Base-by-base conservation (phyloP, 768 basidiomycete species). In the Russula virescens region DNA sequence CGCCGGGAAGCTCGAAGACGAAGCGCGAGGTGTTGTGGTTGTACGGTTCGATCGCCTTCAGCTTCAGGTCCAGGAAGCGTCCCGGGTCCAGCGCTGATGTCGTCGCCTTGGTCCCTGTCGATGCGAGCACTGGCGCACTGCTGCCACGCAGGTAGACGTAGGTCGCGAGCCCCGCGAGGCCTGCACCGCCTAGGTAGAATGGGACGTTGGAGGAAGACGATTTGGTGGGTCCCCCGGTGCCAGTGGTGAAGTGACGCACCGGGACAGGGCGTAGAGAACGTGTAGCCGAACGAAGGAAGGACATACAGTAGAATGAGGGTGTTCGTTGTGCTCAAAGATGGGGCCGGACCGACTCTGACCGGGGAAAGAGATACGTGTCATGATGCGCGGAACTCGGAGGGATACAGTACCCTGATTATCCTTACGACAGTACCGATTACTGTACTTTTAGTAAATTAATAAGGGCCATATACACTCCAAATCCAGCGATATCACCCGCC, bases 21-120 rank as follows among this genome's bases (percentile, higher is more conserved):
- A 89, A 94, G 68, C 89, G 84, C 35, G 91, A 79, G 16, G 93
- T 89, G 76, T 98, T 97, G 82, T 98, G 89, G 82, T 97, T 98
- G 80, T 96, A 97, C 0, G 87, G 87, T 63, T 85, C 76, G 63
- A 92, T 73, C 70, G 85, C 83, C 73, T 89, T 89, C 69, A 98
- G 83, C 72, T 85, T 86, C 75, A 97, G 88, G 72, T 91, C 84
- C 54, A 85, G 74, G 70, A 87, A 92, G 66, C 86, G 83, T 61
- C 89, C 76, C 9, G 89, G 83, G 71, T 90, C 87, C 26, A 94
- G 80, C 14, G 87, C 83, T 67, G 86, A 88, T 71, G 83, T 86
- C 71, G 83, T 77, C 64, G 81, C 82, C 71, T 74, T 76, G 57
- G 71, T 74, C 68, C 72, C 64, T 4, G 50, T 19, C 18, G 57